These are phyloP conservation scores for Iberis pinnata DNA, from an alignment of 345 rosid genomes.

Conservation along the genomic window DNA sequence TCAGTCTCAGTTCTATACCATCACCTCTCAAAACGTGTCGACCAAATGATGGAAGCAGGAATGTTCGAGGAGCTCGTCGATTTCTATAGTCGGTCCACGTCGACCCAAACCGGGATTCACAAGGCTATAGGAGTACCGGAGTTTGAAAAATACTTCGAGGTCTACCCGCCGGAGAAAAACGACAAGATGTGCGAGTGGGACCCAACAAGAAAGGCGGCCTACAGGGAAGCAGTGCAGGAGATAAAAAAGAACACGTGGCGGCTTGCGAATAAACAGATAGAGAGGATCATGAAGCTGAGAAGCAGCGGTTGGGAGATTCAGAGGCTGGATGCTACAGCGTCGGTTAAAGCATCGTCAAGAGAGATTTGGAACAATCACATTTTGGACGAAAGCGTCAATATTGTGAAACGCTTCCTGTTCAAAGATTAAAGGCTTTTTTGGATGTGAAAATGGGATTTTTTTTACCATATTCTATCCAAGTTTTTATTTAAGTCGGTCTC, in stretches of 20 bases:
- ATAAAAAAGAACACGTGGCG: constrained; percentile 48
- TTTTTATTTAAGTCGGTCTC: no score
- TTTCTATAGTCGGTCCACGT: constrained; percentile 16
- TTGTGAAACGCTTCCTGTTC: constrained; percentile 58
- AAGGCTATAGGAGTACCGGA: constrained; percentile 75
- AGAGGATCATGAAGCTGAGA: constrained; percentile 51
- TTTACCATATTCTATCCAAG: no score
- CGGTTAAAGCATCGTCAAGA: constrained; percentile 38
- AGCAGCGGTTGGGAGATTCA: constrained; percentile 59
- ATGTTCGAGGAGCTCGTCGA: constrained; percentile 62
- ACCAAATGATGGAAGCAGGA: constrained; percentile 60
- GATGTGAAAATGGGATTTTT: no score
- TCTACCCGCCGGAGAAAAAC: constrained; percentile 31
- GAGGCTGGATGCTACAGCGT: constrained; percentile 56
- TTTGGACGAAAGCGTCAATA: constrained; percentile 55
- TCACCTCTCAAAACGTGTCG: constrained; percentile 53
- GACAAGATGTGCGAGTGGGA: constrained; percentile 17
- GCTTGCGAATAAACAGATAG: constrained; percentile 52
- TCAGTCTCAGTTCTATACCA: constrained; percentile 44
- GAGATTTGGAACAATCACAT: constrained; percentile 64
- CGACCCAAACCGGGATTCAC: constrained; percentile 35
- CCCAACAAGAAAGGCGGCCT: constrained; percentile 21
- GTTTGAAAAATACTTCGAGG: constrained; percentile 43
- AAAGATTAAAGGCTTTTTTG: background rate
- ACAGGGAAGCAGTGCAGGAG: constrained; percentile 42